Evolutionary conservation across 805 yeast species (phyloP), one percentile per base, ranked within the genome.

Genomic region (Ogataea trehaloabstinens): DNA sequence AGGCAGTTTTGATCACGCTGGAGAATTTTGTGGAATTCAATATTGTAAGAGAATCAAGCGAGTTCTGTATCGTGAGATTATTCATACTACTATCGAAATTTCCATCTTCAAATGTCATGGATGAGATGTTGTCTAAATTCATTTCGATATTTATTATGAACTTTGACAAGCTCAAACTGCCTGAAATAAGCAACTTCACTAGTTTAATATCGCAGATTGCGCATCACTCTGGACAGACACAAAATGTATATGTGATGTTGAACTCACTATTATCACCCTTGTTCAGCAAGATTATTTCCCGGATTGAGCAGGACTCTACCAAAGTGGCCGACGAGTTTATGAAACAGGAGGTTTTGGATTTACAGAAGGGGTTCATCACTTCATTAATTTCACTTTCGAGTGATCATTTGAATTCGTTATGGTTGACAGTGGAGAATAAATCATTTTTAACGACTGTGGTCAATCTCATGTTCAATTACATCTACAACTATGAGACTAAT

Each of bases 191-290:
- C 27, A 96, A 89, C 55, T 88, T 93, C 56, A 65, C 89, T 39
- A 76, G 91, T 28, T 91, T 93, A 59, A 65, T 93, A 45, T 90
- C 95, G 4, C 98, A 93, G 63, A 76, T 93, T 45, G 76, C 85
- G 37, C 97, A 91, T 59, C 76, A 72, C 48, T 88, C 82, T 63
- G 76, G 78, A 53, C 70, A 70, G 32, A 82, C 85, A 49, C 79
- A 76, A 30, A 73, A 71, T 31, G 78, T 89, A 38, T 88, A 85
- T 60, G 79, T 80, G 50, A 67, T 91, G 62, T 68, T 91, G 46
- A 79, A 84, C 52, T 80, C 81, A 40, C 66, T 93, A 43, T 59
- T 88, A 41, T 67, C 85, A 0, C 95, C 96, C n/a, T 70, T 90
- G 35, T 66, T 85, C 20, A 68, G 70, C 37, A 85, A 85, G 53